Evolutionary conservation across 2,329 filamentous ascomycete species (phyloP), one percentile per base, ranked within the genome.

Genomic region (Chalaropsis ovoidea): DNA sequence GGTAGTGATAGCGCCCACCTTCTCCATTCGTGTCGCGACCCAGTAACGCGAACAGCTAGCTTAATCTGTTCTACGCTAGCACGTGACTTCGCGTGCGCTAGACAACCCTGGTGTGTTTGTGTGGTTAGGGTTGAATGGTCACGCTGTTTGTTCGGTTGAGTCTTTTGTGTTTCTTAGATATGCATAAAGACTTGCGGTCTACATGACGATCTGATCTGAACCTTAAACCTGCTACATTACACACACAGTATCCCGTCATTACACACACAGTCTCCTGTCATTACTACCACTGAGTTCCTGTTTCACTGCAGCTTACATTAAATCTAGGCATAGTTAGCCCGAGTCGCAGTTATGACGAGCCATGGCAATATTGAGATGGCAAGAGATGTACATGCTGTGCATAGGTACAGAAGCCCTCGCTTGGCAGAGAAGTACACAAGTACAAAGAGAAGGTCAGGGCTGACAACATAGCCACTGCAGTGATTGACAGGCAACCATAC

Each of bases 31-130:
- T 17, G 24, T 35, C 54, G 27, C 27, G 11, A 8, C 27, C 6
- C 22, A 35, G 19, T 39, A 31, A 39, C 43, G 43, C 61, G 61
- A 52, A 24, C 45, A 3, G 5, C 17, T 13, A 19, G 24, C 22
- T 47, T 63, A 35, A 52, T 52, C 17, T 39, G 42, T 27, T 35
- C 22, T 61, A 17, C 64, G 64, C n/a, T 24, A 27, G 13, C 64
- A 65, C 64, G 64, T 65, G 64, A 54, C 11, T 35, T 31, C 56
- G 64, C 42, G 64, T 62, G 17, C 24, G 19, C 13, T 39, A 27
- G 5, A 15, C 22, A 24, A 22, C 22, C 27, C 52, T 43, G 6
- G 10, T n/a, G 1, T 15, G 47, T 1, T 1, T 24, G 19, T 43
- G 15, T 19, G 43, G 6, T 15, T 42, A 1, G n/a, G 13, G 56